Evolutionary conservation across 306 rosid species (phyloP), one percentile per base, ranked within the genome.

Genomic region (Calophaca sinica): DNA sequence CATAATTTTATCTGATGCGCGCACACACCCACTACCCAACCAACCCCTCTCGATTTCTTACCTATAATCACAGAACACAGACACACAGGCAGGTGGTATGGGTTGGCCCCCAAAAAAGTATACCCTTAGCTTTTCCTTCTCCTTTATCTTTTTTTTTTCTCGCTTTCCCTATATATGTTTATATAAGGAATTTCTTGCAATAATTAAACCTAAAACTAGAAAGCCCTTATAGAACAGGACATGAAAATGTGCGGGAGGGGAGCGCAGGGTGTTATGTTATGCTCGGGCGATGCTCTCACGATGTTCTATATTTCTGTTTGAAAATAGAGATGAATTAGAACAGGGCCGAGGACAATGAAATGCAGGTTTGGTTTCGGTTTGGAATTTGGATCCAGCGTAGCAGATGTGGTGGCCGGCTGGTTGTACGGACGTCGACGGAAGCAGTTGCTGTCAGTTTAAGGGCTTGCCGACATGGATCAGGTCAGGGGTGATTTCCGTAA

Each of bases 1-100:
- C 98, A 91, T 94, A 33, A 76, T 85, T 13, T 78, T 65, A n/a
- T 67, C 82, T 54, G 92, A 74, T 69, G 82, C 38, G 53, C 84
- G 74, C 2, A 63, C 73, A 55, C 84, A 76, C 4, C 64, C 79
- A 48, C 79, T 68, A 5, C 46, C 49, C 46, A 58, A 60, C 78
- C 68, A 33, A 73, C 70, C 41, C 71, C 11, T 54, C 32, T 14
- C 35, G 15, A 74, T 62, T 74, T n/a, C 8, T 5, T 42, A 38
- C 63, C 53, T 42, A 45, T 41, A 57, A 72, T 58, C 48, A 51
- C 74, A 51, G 54, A 55, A 48, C 42, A 72, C 39, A 60, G 13
- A n/a, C n/a, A 60, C 41, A 57, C 26, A 0, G 14, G 39, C 39
- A 70, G 52, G 52, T 36, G 50, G 51, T 51, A 52, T 10, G 13